These are phyloP conservation scores for Macaranga tanarius DNA, from an alignment of 441 rosid species.

Conservation along the genomic window DNA sequence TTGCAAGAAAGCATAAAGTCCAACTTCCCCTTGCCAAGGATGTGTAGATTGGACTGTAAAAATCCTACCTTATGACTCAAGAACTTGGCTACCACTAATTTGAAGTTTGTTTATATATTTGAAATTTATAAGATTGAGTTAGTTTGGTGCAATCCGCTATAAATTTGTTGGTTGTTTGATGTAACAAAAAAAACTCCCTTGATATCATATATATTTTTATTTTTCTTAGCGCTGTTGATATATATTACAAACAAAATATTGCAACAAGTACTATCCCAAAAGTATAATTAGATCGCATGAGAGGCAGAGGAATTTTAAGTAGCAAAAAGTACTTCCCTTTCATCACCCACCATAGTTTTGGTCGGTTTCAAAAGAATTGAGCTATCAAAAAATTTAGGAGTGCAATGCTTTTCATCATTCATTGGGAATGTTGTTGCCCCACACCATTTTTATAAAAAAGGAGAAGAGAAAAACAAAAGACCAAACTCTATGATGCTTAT, in stretches of 20 bases:
- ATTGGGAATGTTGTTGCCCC: constrained; percentile 35
- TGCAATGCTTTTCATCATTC: constrained; percentile 39
- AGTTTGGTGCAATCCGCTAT: too few species aligned
- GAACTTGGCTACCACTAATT: too few species aligned
- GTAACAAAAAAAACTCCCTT: too few species aligned
- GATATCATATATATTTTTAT: too few species aligned
- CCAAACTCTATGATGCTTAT: constrained; percentile 13
- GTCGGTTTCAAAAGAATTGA: constrained; percentile 26
- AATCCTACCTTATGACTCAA: too few species aligned
- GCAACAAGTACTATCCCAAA: neutral
- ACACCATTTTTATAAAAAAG: constrained; percentile 9
- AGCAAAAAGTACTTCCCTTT: constrained; percentile 19
- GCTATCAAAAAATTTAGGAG: constrained; percentile 27
- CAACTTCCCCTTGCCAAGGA: neutral
- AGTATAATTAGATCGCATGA: constrained; percentile 25
- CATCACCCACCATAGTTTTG: constrained; percentile 28
- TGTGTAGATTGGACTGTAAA: too few species aligned
- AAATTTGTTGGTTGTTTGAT: neutral
- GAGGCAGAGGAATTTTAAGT: constrained; percentile 16
- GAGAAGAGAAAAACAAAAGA: neutral
- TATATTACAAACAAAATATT: constrained; percentile 23
- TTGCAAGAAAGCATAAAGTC: neutral
- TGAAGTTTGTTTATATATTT: too few species aligned
- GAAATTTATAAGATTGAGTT: too few species aligned
- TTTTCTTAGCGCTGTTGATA: constrained; percentile 2